A percentile compares a stretch with the other conserved stretches of the same genome.
Evolutionary conservation across 192 early-diverging fungal genomes (phyloP).

Genomic region (Endogone sp.): DNA sequence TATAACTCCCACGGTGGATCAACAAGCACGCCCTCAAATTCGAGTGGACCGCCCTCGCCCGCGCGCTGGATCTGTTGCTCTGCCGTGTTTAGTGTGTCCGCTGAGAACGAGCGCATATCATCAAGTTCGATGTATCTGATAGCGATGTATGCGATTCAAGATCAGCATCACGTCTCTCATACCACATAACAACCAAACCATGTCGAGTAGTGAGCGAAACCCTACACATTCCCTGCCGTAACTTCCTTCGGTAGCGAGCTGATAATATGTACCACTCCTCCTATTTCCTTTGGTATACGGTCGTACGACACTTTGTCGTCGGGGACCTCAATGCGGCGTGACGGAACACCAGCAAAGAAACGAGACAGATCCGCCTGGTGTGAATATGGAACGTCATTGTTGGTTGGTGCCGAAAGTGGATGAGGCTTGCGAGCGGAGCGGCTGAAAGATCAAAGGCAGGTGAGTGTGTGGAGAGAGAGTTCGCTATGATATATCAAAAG

Average conservation of each 20-base stretch:
- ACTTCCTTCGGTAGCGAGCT: no score
- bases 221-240: not conserved
- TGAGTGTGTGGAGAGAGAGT: no score
- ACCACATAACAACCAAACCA: no score
- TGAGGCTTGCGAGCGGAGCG: no score
- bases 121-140: not conserved
- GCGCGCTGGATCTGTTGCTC: not conserved
- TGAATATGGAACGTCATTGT: no score
- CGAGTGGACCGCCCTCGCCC: conserved; percentile 1
- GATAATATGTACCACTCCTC: no score
- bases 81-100: not conserved
- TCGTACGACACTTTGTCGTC: conserved; percentile 23
- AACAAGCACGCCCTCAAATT: conserved; percentile 49
- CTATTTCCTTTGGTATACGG: conserved; percentile 27
- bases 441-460: no score
- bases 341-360: conserved; percentile 35
- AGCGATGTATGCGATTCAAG: no score
- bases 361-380: conserved; percentile 25
- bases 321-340: conserved; percentile 27
- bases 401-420: no score
- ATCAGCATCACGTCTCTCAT: no score
- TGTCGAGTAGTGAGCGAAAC: no score
- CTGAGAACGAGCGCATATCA: not conserved
- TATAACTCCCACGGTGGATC: conserved; percentile 60
- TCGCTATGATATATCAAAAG: no score